Evolutionary conservation across 768 basidiomycete genomes (phyloP).

Genomic region (Dioszegia hungarica): DNA sequence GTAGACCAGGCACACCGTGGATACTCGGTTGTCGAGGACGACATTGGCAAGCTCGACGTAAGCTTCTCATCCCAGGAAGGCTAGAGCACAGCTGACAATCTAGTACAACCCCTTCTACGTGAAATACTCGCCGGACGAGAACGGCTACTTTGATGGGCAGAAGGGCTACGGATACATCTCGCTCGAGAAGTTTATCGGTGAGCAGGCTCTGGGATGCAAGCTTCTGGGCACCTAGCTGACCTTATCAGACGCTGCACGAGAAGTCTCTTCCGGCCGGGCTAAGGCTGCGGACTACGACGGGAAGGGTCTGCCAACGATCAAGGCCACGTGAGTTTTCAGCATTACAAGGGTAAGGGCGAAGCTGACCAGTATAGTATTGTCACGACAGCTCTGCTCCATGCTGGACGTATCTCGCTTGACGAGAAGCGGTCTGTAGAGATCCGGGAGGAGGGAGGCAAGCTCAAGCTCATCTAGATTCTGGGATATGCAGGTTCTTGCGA

Average conservation of each 20-base stretch:
- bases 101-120: constrained; percentile 71
- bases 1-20: constrained; percentile 93
- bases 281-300: constrained; percentile 70
- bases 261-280: constrained; percentile 66
- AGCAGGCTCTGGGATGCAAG: constrained; percentile 51
- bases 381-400: constrained; percentile 62
- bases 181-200: constrained; percentile 79
- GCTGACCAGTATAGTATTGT: constrained; percentile 17
- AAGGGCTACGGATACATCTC: constrained; percentile 85
- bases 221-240: neutral
- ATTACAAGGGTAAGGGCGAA: neutral
- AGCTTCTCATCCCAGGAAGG: neutral
- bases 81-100: neutral
- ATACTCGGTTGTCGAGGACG: constrained; percentile 82
- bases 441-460: constrained; percentile 54
- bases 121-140: constrained; percentile 90
- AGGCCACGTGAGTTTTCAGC: constrained; percentile 72
- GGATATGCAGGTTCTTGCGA: neutral
- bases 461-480: constrained; percentile 27
- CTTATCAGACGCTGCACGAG: constrained; percentile 53
- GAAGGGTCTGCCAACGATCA: constrained; percentile 78
- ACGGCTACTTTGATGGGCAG: constrained; percentile 86
- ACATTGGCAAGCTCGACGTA: constrained; percentile 61
- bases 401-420: constrained; percentile 82
- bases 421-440: constrained; percentile 81